Evolutionary conservation across 2,329 filamentous ascomycete species (phyloP), one percentile per base, ranked within the genome.

Genomic region (Aspergillus sp.): DNA sequence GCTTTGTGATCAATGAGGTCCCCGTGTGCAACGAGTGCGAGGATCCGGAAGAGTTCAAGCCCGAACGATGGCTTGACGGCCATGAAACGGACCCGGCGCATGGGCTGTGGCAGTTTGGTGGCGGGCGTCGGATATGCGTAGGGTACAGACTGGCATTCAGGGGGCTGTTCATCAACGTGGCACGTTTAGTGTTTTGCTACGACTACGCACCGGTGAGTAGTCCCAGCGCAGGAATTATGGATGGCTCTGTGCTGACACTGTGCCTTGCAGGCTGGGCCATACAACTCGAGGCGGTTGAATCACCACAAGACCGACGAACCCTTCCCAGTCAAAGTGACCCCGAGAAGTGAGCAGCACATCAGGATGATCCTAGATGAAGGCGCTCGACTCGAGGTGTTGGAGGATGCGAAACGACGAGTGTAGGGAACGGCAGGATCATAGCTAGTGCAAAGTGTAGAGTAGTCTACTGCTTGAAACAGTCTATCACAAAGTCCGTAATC

Each of bases 21-120:
- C 69, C 72, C 0, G 68, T 81, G 30, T 64, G 66, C 34, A 62
- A 68, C 17, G 71, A 76, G 19, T 73, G 68, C 28, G 72, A 73
- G 4, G 62, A 75, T 6, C 69, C 76, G 1, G 65, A 71, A 1
- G 59, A 59, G 0, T 78, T 79, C 49, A 59, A 64, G 34, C 77
- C 76, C 0, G 76, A 78, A 53, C 54, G 77, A n/a, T 79, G 76
- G 76, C 62, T 80, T 7, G 70, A 79, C 56, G 70, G 71, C 1
- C 54, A 71, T n/a, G 70, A 75, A 47, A 54, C 54, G 5, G 71
- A 75, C 58, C 49, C 67, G 0, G 43, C 67, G 3, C 71, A 76
- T 57, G 73, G 73, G 4, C 67, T 74, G 23, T 76, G 71, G 71
- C 64, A 70, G 23, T 78, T 78, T 70, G 76, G 77, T 2, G 69